Evolutionary conservation across 75 land plant genomes (phyloP), one percentile per base, ranked within the genome.

Genomic region (Cupressus sempervirens): DNA sequence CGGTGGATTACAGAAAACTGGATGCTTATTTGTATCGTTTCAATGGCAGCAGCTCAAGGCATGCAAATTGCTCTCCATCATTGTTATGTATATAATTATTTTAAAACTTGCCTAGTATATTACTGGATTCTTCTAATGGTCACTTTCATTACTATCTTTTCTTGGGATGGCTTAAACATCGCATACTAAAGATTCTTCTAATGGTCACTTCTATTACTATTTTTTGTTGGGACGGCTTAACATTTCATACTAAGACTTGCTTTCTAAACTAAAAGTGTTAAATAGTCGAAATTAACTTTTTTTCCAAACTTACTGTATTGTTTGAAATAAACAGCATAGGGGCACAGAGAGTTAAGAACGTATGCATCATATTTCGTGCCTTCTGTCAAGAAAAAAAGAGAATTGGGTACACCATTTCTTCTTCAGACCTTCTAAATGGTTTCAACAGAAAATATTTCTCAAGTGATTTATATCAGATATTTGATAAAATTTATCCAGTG

Each of bases 21-120:
- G 97, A 96, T 48, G 82, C 86, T 1, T 85, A 84, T 79, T 90
- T 96, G 85, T 96, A 96, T 48, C 95, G 91, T 62, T 91, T 96
- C 84, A 94, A 91, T 83, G 98, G 97, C 8, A 94, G 97, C 80
- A 87, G 93, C 85, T 92, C 93, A 79, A 96, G 98, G 98, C 93
- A 88, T 38, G 46, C 16, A 50, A 50, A 76, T 76, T 40, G 45
- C 80, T 40, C 41, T 40, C 8, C 46, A 36, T 35, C 18, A 35
- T 14, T 50, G 53, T 50, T 50, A 14, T 50, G 13, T 50, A 13
- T 50, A 12, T 12, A 50, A 15, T 50, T 50, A 15, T 50, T 38
- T 38, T 48, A 11, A 48, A 9, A 48, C 52, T 48, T 4, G 7
- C 8, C 8, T 45, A 0, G 7, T 6, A 45, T 7, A 45, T 45